Evolutionary conservation across 1,284 basidiomycete species (phyloP).

Genomic region (Pseudozyma tsukubaensis): DNA sequence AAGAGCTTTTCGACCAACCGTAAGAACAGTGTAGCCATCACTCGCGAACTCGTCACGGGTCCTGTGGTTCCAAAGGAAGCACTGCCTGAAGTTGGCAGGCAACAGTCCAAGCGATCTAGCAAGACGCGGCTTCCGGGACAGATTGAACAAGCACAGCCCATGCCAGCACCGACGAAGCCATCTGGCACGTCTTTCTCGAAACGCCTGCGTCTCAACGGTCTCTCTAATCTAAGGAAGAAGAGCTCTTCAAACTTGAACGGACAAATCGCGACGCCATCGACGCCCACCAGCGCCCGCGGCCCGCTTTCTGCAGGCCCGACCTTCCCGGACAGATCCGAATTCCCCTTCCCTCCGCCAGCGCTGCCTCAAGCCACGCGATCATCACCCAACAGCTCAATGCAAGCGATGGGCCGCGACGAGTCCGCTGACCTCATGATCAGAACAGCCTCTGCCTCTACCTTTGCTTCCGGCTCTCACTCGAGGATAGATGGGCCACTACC

Average conservation of each 20-base stretch:
- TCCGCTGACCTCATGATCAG: conserved; percentile 6
- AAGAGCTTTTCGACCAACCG: conserved; percentile 44
- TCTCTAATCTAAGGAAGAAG: conserved; percentile 50
- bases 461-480: conserved; percentile 1
- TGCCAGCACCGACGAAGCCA: conserved; percentile 13
- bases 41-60: conserved; percentile 14
- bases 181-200: conserved; percentile 22
- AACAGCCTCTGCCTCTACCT: conserved; percentile 10
- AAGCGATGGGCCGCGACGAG: conserved; percentile 7
- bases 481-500: conserved; percentile 9
- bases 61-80: conserved; percentile 1
- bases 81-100: conserved; percentile 11
- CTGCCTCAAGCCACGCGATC: conserved; percentile 7
- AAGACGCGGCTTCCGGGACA: conserved; percentile 21
- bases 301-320: conserved; percentile 18
- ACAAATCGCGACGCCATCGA: conserved; percentile 25
- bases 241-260: conserved; percentile 42
- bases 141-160: conserved; percentile 1
- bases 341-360: conserved; percentile 29
- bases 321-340: conserved; percentile 20
- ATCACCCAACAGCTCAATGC: conserved; percentile 14
- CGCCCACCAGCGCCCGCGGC: conserved; percentile 16
- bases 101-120: conserved; percentile 23
- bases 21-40: conserved; percentile 36
- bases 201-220: conserved; percentile 28